Base-by-base conservation (phyloP, 2,329 filamentous ascomycete species). In the Xylaria sp. region DNA sequence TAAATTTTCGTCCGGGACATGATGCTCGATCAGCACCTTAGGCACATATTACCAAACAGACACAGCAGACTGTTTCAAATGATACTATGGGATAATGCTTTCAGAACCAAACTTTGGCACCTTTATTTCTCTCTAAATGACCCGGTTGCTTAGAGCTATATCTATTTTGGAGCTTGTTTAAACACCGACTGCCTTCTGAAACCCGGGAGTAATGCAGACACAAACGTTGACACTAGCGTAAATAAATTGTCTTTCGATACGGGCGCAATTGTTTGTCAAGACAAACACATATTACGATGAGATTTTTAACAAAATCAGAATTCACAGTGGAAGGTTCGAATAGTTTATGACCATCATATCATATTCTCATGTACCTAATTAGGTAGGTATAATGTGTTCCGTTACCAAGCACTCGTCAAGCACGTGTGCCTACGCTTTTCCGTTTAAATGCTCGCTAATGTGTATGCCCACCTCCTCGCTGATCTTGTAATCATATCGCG, bases 311-410 rank as follows among this genome's bases (percentile, higher is more conserved):
- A 23, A 0, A 10, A 23, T 50, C 18, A 13, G 10, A 7, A 46
- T 46, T 46, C 41, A 1, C 6, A 15, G 41, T n/a, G 20, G n/a
- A 4, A 25, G 23, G 23, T 23, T n/a, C n/a, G 12, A n/a, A 28
- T 28, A 18, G 10, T 44, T 37, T 50, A 37, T 3, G 20, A 48
- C 12, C 10, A 34, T 60, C 1, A 20, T 66, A 18, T 61, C 39
- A 48, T 56, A 56, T 55, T 55, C 55, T 60, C 56, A 31, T 44
- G 41, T 60, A 61, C 50, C 48, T 54, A 54, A 59, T 1, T 10
- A 54, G 10, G 2, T 61, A 61, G 58, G 46, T 62, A 51, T 62
- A 25, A 41, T 28, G 20, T 62, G 46, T 62, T 62, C 8, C 41
- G 12, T 31, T 12, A 48, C 46, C n/a, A 20, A 20, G 41, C 15